Evolutionary conservation across 1,284 basidiomycete species (phyloP), one percentile per base, ranked within the genome.

Genomic region (Abortiporus biennis): DNA sequence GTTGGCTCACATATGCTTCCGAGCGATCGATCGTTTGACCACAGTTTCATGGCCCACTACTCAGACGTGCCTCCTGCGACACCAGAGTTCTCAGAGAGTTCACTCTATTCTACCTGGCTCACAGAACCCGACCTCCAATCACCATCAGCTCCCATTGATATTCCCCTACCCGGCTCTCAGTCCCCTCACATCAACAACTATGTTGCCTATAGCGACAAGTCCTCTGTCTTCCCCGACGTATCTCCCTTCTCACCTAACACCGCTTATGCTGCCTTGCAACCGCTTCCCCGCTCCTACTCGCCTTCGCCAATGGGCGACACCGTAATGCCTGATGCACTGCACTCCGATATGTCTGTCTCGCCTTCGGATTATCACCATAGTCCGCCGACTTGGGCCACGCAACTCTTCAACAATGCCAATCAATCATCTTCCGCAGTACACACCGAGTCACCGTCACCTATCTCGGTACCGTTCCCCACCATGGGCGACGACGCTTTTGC

Each of bases 311-410:
- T 47, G 47, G 62, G 50, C 53, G 60, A 51, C 54, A 47, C 54
- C 33, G 46, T 54, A 38, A 56, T 56, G 52, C 52, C 49, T 24
- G 55, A 56, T 27, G 49, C 52, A 13, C 42, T 58, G 35, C 53
- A 51, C 36, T 42, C 38, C 34, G 8, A 29, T 42, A 22, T 43
- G 24, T 77, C 80, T 3, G 66, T 78, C 47, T 74, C 80, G 13
- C 72, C 78, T 15, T 62, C 69, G 19, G 76, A 80, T 37, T 71
- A 72, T 6, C 66, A 74, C n/a, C 47, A 50, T 45, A 70, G 68
- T 46, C 66, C 71, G 12, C 78, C 72, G 45, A 50, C 67, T 9
- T 86, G 82, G 83, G 76, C 78, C 15, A 63, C 77, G 6, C 76
- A 84, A 47, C 66, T 82, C 33, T 85, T 75, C 71, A 76, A 51